Percentiles rank a stretch among this genome's conserved stretches.
Evolutionary conservation across 331 rosid genomes (phyloP).

Genomic region (Acacia concinna): DNA sequence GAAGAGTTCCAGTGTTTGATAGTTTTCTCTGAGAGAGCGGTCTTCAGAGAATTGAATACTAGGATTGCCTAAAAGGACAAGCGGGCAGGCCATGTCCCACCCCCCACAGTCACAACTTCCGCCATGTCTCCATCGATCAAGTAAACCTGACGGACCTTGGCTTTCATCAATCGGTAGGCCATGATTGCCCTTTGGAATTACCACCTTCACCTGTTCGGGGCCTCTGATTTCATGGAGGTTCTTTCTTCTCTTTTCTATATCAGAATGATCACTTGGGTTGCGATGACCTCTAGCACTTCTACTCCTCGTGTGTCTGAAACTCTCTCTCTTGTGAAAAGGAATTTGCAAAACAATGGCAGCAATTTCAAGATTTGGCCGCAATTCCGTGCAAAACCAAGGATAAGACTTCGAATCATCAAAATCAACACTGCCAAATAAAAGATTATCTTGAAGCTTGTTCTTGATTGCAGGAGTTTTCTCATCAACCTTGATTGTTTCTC

Average conservation of each 20-base stretch:
- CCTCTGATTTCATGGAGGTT: slow-evolving; percentile 34
- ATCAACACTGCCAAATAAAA: slow-evolving; percentile 33
- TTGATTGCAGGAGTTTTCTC: slow-evolving; percentile 35
- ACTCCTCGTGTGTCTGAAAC: slow-evolving; percentile 63
- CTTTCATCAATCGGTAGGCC: slow-evolving; percentile 63
- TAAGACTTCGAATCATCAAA: slow-evolving; percentile 42
- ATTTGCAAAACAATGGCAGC: slow-evolving; percentile 82
- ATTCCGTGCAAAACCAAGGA: slow-evolving; percentile 49
- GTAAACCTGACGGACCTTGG: slow-evolving; percentile 74
- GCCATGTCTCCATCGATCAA: slow-evolving; percentile 81
- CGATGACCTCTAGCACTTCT: slow-evolving; percentile 37
- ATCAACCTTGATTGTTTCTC: slow-evolving; percentile 34
- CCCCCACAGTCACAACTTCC: slow-evolving; percentile 99
- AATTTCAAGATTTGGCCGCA: slow-evolving; percentile 59
- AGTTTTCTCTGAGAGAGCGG: slow-evolving; percentile 49
- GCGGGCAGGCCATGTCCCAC: slow-evolving; percentile 99
- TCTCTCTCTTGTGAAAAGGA: slow-evolving; percentile 70
- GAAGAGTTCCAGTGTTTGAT: slow-evolving; percentile 62
- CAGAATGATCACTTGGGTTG: slow-evolving; percentile 44
- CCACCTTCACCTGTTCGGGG: slow-evolving; percentile 69
- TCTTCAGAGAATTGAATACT: slow-evolving; percentile 48
- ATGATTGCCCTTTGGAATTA: slow-evolving; percentile 81
- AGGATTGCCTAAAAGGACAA: slow-evolving; percentile 71
- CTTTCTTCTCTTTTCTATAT: slow-evolving; percentile 44
- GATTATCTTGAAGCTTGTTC: slow-evolving; percentile 42